phyloP scores from a whole-genome alignment of 805 yeast species.

The Myxozyma mucilagina region DNA sequence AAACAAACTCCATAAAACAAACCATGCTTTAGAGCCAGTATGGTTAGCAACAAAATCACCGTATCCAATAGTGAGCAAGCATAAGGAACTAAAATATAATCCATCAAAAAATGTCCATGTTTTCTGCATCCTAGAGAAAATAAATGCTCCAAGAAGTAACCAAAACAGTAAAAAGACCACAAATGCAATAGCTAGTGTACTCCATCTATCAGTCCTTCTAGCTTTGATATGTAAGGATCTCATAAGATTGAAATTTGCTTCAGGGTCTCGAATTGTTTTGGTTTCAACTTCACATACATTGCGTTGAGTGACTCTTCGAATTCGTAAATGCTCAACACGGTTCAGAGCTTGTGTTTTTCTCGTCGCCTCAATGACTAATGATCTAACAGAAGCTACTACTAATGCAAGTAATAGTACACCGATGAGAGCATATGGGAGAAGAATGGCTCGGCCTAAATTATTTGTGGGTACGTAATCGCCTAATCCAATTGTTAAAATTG shows the following conservation, averaged over 20 bases:
- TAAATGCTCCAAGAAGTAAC: conserved; percentile 65
- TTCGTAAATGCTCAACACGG: conserved; percentile 55
- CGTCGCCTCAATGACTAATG: conserved; percentile 60
- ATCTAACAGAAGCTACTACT: conserved; percentile 66
- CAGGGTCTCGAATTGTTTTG: conserved; percentile 24
- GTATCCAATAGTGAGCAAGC: conserved; percentile 80
- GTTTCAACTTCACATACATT: background rate
- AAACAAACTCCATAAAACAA: conserved; percentile 74
- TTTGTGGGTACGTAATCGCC: conserved; percentile 68
- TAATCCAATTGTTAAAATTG: conserved; percentile 75
- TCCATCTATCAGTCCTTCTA: conserved; percentile 37
- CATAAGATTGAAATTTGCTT: conserved; percentile 52
- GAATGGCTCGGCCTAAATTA: conserved; percentile 56
- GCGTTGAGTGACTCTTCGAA: conserved; percentile 34
- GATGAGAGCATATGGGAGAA: conserved; percentile 61
- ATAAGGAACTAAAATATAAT: conserved; percentile 73
- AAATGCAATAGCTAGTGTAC: background rate
- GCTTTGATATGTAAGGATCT: conserved; percentile 47
- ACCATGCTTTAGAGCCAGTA: conserved; percentile 68
- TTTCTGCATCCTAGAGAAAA: conserved; percentile 58
- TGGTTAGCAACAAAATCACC: conserved; percentile 70
- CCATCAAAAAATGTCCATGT: conserved; percentile 70
- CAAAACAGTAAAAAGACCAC: conserved; percentile 48
- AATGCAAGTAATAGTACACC: conserved; percentile 77
- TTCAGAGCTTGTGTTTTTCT: conserved; percentile 69